These are phyloP conservation scores for Quambalaria eucalypti DNA, from an alignment of 1,284 basidiomycete genomes.

Conservation along the genomic window DNA sequence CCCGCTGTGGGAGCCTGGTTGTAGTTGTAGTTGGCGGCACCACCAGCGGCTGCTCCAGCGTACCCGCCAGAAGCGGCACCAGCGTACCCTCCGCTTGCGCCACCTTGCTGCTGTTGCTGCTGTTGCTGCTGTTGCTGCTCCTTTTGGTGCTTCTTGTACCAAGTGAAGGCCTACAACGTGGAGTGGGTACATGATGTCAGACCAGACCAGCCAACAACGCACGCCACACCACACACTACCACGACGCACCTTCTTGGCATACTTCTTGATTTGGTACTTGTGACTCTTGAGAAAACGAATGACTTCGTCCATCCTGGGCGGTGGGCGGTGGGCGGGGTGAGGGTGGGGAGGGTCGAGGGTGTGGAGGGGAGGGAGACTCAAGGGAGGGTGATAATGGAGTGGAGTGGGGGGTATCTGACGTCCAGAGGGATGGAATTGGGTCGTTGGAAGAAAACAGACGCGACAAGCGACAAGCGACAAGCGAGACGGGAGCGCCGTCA, in stretches of 20 bases:
- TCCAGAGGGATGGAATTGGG: no score
- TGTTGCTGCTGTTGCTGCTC: no score
- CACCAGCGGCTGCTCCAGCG: conserved; percentile 2
- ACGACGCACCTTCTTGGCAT: conserved; percentile 23
- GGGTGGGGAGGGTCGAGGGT: no score
- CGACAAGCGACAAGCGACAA: no score
- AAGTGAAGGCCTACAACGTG: conserved; percentile 14
- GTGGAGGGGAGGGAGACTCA: no score
- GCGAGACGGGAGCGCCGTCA: no score
- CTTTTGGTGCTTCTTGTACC: conserved; percentile 27
- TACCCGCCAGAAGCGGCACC: neutral
- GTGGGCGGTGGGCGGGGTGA: no score
- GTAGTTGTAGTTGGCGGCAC: conserved; percentile 3
- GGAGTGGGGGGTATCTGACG: no score
- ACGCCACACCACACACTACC: neutral
- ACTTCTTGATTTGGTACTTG: conserved; percentile 24
- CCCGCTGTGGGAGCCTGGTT: neutral
- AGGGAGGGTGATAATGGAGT: no score
- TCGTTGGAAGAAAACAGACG: no score
- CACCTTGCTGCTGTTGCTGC: neutral
- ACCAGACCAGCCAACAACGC: no score
- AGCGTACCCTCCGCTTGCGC: neutral
- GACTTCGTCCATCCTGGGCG: conserved; percentile 31
- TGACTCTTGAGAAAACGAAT: conserved; percentile 38
- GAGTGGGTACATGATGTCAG: no score